A percentile compares a stretch with the other conserved stretches of the same genome.
Evolutionary conservation across 331 rosid species (phyloP).

Genomic region (Dryas integrifolia): DNA sequence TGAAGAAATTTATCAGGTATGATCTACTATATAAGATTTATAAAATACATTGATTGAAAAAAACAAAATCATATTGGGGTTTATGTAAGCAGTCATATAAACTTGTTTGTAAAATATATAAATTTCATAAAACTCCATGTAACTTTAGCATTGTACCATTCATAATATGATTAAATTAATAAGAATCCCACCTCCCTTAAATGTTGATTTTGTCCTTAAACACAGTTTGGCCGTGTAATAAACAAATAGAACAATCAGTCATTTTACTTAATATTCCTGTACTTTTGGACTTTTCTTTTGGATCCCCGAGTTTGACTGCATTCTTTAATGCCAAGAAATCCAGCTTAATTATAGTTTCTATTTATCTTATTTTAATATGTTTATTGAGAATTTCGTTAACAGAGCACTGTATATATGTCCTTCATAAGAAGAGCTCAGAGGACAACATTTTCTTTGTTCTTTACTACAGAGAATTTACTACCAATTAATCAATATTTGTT

Average conservation of each 20-base stretch:
- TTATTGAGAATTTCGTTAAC: not conserved
- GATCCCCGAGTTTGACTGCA: slow-evolving; percentile 6
- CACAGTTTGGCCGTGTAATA: not conserved
- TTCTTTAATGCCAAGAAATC: not conserved
- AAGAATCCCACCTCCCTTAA: not conserved
- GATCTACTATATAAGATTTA: too few relatives aligned
- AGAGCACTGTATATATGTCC: not conserved
- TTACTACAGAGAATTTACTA: too few relatives aligned
- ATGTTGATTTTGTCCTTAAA: slow-evolving; percentile 27
- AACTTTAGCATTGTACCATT: not conserved
- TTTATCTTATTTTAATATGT: not conserved
- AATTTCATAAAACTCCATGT: too few relatives aligned
- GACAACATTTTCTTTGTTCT: not conserved
- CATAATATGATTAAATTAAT: not conserved
- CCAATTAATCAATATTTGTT: not conserved
- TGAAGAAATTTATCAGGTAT: too few relatives aligned
- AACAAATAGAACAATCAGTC: not conserved
- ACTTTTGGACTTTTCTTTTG: slow-evolving; percentile 20
- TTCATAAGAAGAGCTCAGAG: not conserved
- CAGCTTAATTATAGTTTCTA: not conserved
- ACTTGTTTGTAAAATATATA: too few relatives aligned
- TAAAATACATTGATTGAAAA: too few relatives aligned
- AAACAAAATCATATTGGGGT: too few relatives aligned
- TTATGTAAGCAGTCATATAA: too few relatives aligned
- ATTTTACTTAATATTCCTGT: not conserved